Conservation (phyloP, 2,329 filamentous ascomycete species). For the Colletotrichum limetticola region DNA sequence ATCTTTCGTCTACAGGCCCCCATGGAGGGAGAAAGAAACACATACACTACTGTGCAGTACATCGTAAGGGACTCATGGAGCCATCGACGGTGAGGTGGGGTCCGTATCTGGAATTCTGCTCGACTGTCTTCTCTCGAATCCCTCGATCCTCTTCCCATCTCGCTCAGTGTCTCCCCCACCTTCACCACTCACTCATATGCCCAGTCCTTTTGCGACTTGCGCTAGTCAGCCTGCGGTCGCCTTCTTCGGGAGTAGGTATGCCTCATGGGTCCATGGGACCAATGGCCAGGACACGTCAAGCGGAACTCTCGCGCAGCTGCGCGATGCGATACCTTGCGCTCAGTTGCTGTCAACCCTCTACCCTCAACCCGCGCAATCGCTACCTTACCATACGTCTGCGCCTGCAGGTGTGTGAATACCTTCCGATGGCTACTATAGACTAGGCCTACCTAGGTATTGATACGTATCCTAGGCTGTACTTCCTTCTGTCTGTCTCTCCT, state of each 20-base stretch:
- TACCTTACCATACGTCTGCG: too few relatives aligned
- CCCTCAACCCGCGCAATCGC: too few relatives aligned
- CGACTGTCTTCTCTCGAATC: neutral
- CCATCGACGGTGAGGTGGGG: neutral
- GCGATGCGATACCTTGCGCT: neutral
- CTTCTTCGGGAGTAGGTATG: neutral
- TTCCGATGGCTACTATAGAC: too few relatives aligned
- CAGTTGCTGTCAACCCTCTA: neutral
- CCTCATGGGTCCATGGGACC: neutral
- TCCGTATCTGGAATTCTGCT: neutral
- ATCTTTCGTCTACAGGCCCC: neutral
- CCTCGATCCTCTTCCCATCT: neutral
- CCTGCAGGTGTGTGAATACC: too few relatives aligned
- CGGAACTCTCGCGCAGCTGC: neutral
- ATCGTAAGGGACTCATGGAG: neutral
- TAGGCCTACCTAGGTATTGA: neutral
- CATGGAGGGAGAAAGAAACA: neutral
- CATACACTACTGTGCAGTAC: too few relatives aligned
- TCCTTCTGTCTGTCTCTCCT: neutral
- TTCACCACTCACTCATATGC: neutral
- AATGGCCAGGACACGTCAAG: neutral
- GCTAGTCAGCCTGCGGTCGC: conserved; percentile 13
- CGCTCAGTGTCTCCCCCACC: neutral
- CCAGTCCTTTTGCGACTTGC: neutral
- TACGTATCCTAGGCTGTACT: neutral